A percentile compares a stretch with the other conserved stretches of the same genome.
Evolutionary conservation across 495 filamentous ascomycete species (phyloP).

Genomic region (Pseudotulostoma volvatum): DNA sequence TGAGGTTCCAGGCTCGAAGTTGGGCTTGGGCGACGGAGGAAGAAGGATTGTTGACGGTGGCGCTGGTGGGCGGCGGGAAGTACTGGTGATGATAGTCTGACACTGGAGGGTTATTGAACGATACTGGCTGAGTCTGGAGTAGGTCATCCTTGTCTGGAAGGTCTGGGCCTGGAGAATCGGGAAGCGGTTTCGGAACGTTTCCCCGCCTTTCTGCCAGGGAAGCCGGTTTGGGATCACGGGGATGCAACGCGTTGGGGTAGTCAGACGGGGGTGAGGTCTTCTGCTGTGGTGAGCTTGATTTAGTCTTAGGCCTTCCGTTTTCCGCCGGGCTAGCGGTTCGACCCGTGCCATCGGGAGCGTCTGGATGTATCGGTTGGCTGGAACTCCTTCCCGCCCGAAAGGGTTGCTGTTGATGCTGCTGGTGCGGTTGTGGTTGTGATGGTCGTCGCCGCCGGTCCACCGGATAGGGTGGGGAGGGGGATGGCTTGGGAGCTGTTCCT

Average conservation of each 20-base stretch:
- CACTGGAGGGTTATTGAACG: constrained; percentile 24
- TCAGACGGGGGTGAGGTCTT: constrained; percentile 20
- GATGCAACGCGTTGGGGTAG: constrained; percentile 31
- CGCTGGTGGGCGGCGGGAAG: constrained; percentile 40
- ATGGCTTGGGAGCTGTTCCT: constrained; percentile 29
- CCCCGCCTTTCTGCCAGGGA: constrained; percentile 56
- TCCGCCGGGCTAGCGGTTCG: constrained; percentile 19
- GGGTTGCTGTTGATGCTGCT: constrained; percentile 4
- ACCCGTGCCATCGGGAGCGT: no score
- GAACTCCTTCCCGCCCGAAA: constrained; percentile 10
- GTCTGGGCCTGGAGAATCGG: constrained; percentile 57
- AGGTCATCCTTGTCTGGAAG: constrained; percentile 54
- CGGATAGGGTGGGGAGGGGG: constrained; percentile 53
- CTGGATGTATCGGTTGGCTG: constrained; percentile 29
- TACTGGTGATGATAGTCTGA: constrained; percentile 49
- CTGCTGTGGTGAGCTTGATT: constrained; percentile 11
- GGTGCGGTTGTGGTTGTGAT: constrained; percentile 4
- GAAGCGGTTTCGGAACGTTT: constrained; percentile 56
- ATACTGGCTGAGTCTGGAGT: constrained; percentile 29
- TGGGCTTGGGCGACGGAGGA: constrained; percentile 11
- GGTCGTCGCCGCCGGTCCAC: constrained; percentile 45
- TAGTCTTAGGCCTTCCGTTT: constrained; percentile 13
- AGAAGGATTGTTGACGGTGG: constrained; percentile 9
- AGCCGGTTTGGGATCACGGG: constrained; percentile 25
- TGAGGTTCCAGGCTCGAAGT: constrained; percentile 29